phyloP scores from a whole-genome alignment of 2,329 filamentous ascomycete species.

The Trichoderma polysporum region DNA sequence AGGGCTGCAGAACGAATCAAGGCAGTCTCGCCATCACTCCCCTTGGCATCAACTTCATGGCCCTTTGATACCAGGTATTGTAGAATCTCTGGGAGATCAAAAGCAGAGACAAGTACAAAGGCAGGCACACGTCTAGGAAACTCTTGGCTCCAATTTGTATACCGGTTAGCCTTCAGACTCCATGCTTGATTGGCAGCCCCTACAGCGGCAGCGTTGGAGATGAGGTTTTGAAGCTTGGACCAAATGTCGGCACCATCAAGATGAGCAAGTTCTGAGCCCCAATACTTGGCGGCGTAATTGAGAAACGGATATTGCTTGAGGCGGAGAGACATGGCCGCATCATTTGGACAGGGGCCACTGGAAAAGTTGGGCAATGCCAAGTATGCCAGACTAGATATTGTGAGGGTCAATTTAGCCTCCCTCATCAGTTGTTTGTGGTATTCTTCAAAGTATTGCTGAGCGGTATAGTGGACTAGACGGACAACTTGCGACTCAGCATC shows the following conservation, averaged over 20 bases:
- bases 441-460: slow-evolving; percentile 17
- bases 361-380: neutral
- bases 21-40: slow-evolving; percentile 2
- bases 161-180: neutral
- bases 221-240: neutral
- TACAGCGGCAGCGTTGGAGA: neutral
- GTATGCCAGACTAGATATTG: neutral
- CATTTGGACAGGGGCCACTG: neutral
- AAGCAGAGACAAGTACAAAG: neutral
- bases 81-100: neutral
- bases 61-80: neutral
- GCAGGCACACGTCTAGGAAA: neutral
- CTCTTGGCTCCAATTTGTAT: slow-evolving; percentile 3
- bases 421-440: neutral
- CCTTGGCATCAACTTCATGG: neutral
- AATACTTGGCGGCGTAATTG: slow-evolving; percentile 1
- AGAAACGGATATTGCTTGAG: neutral
- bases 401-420: neutral
- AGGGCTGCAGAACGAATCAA: neutral
- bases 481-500: slow-evolving; percentile 2
- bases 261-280: neutral
- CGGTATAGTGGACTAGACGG: slow-evolving; percentile 16
- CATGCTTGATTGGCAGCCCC: slow-evolving; percentile 2
- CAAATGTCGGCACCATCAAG: neutral
- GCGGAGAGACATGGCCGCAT: neutral